phyloP scores from a whole-genome alignment of 371 early-diverging fungal genomes.

The Phascolomyces articulosus region DNA sequence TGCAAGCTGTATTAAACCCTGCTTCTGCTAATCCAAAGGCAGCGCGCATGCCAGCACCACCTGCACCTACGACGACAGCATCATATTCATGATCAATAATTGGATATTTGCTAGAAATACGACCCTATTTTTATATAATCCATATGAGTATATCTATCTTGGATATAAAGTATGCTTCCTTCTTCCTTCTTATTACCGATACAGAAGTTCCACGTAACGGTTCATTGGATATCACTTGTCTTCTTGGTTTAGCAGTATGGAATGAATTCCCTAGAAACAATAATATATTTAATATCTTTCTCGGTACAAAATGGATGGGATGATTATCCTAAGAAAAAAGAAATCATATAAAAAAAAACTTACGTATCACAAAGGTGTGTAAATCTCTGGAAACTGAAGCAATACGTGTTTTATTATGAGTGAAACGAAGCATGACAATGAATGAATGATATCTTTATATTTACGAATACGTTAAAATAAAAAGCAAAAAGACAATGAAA shows the following conservation, averaged over 20 bases:
- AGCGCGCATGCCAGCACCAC: slow-evolving; percentile 98
- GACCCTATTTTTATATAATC: no score
- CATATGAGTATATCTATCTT: no score
- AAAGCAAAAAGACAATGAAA: not conserved
- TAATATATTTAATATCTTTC: no score
- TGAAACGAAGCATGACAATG: not conserved
- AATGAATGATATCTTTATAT: not conserved
- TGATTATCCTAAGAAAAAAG: no score
- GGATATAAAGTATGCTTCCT: no score
- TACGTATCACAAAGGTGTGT: slow-evolving; percentile 1
- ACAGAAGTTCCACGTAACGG: slow-evolving; percentile 76
- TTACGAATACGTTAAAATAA: no score
- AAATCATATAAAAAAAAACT: no score
- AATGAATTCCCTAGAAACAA: slow-evolving; percentile 28
- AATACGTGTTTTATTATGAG: not conserved
- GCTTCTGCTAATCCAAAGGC: slow-evolving; percentile 98
- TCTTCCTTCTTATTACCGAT: slow-evolving; percentile 41
- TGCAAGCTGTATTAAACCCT: slow-evolving; percentile 98
- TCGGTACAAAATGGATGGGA: not conserved
- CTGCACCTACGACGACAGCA: slow-evolving; percentile 98
- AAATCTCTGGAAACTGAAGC: not conserved
- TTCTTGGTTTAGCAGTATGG: slow-evolving; percentile 66
- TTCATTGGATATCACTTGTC: slow-evolving; percentile 72
- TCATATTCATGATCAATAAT: slow-evolving; percentile 97
- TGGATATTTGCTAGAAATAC: slow-evolving; percentile 81